phyloP scores from a whole-genome alignment of 2,329 filamentous ascomycete species.

The Penicillium polonicum region DNA sequence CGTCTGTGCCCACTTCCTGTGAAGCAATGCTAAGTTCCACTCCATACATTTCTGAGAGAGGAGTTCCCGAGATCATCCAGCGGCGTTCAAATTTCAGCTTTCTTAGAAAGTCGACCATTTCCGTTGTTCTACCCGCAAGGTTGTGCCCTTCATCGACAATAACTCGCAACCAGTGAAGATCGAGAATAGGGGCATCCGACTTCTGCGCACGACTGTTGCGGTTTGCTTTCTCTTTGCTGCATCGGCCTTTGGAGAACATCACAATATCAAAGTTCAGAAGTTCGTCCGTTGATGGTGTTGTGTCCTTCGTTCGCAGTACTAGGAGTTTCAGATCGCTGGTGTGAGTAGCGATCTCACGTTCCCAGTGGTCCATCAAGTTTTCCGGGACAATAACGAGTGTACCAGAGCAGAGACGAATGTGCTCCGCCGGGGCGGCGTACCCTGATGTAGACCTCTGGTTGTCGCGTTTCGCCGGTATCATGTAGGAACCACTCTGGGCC shows the following conservation, averaged over 20 bases:
- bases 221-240: conserved; percentile 64
- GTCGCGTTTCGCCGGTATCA: conserved; percentile 48
- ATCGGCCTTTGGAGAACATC: conserved; percentile 70
- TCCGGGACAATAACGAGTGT: conserved; percentile 79
- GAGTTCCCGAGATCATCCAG: conserved; percentile 91
- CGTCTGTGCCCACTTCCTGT: conserved; percentile 37
- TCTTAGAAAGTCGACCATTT: conserved; percentile 55
- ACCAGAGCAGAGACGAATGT: conserved; percentile 63
- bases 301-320: conserved; percentile 55
- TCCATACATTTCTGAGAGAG: conserved; percentile 78
- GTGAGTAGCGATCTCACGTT: conserved; percentile 75
- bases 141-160: conserved; percentile 92
- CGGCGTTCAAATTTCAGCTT: conserved; percentile 64
- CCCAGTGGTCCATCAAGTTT: conserved; percentile 84
- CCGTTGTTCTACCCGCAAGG: conserved; percentile 65
- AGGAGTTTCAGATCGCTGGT: conserved; percentile 66
- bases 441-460: conserved; percentile 44
- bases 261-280: conserved; percentile 72
- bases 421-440: conserved; percentile 38
- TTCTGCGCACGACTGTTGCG: conserved; percentile 45
- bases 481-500: conserved; percentile 60
- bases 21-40: conserved; percentile 61
- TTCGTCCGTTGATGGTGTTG: conserved; percentile 57
- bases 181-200: conserved; percentile 60
- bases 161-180: conserved; percentile 79